Evolutionary conservation across 2,329 filamentous ascomycete species (phyloP).

Genomic region (Erysiphe pulchra): DNA sequence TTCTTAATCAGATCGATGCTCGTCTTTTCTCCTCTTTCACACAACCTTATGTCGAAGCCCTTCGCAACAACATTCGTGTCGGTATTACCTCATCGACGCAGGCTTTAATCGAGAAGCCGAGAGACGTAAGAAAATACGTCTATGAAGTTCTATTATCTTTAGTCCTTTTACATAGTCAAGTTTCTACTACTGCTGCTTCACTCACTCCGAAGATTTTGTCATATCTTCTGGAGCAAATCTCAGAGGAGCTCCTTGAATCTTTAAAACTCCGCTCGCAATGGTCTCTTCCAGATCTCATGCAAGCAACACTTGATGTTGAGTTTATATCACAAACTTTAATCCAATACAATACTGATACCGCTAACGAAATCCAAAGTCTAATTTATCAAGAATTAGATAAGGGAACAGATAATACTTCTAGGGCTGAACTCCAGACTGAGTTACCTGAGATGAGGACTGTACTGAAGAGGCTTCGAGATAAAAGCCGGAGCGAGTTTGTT

Average conservation of each 20-base stretch:
- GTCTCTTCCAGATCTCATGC: slow-evolving; percentile 64
- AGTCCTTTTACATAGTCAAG: slow-evolving; percentile 78
- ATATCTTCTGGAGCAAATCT: slow-evolving; percentile 63
- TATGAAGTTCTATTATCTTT: slow-evolving; percentile 67
- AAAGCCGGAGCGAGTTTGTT: slow-evolving; percentile 66
- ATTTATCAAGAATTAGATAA: slow-evolving; percentile 82
- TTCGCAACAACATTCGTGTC: slow-evolving; percentile 42
- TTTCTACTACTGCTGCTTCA: slow-evolving; percentile 51
- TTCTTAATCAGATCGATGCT: slow-evolving; percentile 70
- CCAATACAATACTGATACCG: slow-evolving; percentile 66
- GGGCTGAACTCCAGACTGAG: slow-evolving; percentile 58
- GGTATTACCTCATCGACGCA: slow-evolving; percentile 50
- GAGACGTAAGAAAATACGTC: slow-evolving; percentile 64
- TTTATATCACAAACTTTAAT: slow-evolving; percentile 85
- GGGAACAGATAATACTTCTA: slow-evolving; percentile 68
- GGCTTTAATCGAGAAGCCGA: slow-evolving; percentile 33
- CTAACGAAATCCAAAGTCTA: slow-evolving; percentile 58
- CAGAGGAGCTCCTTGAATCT: slow-evolving; percentile 52
- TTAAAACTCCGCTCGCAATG: slow-evolving; percentile 45
- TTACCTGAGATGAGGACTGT: slow-evolving; percentile 71
- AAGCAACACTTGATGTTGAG: slow-evolving; percentile 90
- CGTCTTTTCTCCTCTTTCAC: slow-evolving; percentile 86
- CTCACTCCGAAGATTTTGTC: slow-evolving; percentile 64
- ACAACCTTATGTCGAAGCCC: slow-evolving; percentile 40
- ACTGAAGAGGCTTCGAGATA: slow-evolving; percentile 60